phyloP scores from a whole-genome alignment of 108 stramenopile genomes.

The Cyclostephanos tholiformis region DNA sequence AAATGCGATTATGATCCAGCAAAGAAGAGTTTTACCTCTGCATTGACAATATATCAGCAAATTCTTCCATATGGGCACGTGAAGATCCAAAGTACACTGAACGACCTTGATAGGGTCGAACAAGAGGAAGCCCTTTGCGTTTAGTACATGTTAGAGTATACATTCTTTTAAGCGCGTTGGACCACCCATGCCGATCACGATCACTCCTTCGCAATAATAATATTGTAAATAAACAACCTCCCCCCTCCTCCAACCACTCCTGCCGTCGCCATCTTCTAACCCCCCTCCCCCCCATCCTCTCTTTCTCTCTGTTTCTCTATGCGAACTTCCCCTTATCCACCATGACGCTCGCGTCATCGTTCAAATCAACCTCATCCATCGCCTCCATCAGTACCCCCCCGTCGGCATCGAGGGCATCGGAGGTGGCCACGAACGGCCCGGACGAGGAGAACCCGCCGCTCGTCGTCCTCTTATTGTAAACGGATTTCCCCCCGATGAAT shows the following conservation, averaged over 20 bases:
- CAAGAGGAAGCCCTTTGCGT: constrained; percentile 47
- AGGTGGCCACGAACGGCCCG: constrained; percentile 6
- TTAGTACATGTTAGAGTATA: neutral
- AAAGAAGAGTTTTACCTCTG: constrained; percentile 48
- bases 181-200: too few species aligned
- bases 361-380: constrained; percentile 25
- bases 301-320: too few species aligned
- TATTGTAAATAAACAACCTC: too few species aligned
- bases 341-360: constrained; percentile 10
- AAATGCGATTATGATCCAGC: constrained; percentile 73
- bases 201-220: too few species aligned
- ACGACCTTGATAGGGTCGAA: constrained; percentile 33
- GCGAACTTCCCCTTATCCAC: too few species aligned
- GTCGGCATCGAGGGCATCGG: constrained; percentile 45
- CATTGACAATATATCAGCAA: constrained; percentile 59
- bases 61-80: constrained; percentile 62
- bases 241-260: too few species aligned
- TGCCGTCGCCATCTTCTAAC: too few species aligned
- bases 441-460: neutral
- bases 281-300: too few species aligned
- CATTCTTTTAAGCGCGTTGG: too few species aligned
- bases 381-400: constrained; percentile 42
- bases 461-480: constrained; percentile 33
- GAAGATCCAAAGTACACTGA: constrained; percentile 22
- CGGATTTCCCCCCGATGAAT: constrained; percentile 33